phyloP scores from a whole-genome alignment of 2,329 filamentous ascomycete genomes.

The Alternaria sp. region DNA sequence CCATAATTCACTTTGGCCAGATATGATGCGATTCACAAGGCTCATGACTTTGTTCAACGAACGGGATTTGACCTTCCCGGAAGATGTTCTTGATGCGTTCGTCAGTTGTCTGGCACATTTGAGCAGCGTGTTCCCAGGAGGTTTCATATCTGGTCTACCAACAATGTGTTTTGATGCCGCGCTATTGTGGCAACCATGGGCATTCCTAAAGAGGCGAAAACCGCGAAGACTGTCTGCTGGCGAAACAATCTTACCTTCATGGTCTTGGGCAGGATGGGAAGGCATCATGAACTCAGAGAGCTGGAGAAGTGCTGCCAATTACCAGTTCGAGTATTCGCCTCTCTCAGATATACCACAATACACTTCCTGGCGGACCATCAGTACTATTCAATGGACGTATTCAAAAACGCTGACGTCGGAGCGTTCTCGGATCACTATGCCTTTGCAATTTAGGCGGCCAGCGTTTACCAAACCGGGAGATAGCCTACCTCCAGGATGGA shows the following conservation, averaged over 20 bases:
- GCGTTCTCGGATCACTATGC: not conserved
- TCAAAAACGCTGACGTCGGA: not conserved
- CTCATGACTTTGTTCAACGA: constrained; percentile 1
- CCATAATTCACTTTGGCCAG: not conserved
- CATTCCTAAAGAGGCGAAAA: constrained; percentile 12
- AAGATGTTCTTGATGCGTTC: constrained; percentile 33
- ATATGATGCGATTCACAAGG: not conserved
- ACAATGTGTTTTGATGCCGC: constrained; percentile 31
- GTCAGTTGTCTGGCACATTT: constrained; percentile 21
- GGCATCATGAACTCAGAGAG: constrained; percentile 24
- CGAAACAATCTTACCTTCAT: constrained; percentile 13
- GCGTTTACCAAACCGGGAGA: constrained; percentile 13
- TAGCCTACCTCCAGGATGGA: constrained; percentile 23
- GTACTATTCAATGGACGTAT: not conserved
- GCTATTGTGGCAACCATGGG: constrained; percentile 30
- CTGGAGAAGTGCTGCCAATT: constrained; percentile 25
- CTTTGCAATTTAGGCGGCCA: not conserved
- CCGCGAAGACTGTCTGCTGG: not conserved
- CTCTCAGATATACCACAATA: not conserved
- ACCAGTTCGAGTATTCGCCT: constrained; percentile 13
- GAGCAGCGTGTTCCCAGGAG: constrained; percentile 14
- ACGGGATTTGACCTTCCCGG: constrained; percentile 25
- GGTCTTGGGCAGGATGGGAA: constrained; percentile 26
- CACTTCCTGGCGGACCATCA: not conserved
- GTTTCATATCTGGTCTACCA: constrained; percentile 32